Percentiles rank a stretch among this genome's conserved stretches.
phyloP scores from a whole-genome alignment of 108 stramenopile species.

The Nannochloropsis salina region DNA sequence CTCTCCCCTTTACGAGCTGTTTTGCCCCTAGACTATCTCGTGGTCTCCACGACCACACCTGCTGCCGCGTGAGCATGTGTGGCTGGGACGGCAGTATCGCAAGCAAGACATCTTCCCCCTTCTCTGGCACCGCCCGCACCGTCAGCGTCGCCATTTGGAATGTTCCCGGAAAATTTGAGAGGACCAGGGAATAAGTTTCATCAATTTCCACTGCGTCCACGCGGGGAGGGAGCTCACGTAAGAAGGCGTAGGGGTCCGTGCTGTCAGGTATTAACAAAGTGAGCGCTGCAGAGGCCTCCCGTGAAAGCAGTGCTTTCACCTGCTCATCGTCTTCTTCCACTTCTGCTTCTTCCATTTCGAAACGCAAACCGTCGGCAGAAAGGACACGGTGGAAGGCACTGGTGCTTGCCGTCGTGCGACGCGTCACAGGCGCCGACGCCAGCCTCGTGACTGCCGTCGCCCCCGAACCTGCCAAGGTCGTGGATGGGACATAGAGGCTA shows the following conservation, averaged over 20 bases:
- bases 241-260: neutral
- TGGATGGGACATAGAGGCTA: neutral
- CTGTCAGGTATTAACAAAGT: neutral
- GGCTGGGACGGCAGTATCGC: neutral
- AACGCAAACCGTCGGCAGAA: neutral
- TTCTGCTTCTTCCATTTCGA: neutral
- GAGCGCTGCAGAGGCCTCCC: slow-evolving; percentile 15
- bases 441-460: neutral
- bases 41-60: neutral
- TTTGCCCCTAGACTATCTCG: neutral
- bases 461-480: neutral
- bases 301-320: neutral
- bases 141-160: neutral
- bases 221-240: neutral
- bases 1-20: neutral
- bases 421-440: neutral
- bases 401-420: slow-evolving; percentile 4
- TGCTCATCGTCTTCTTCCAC: slow-evolving; percentile 9
- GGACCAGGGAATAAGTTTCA: neutral
- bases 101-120: neutral
- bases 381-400: neutral
- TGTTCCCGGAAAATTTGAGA: neutral
- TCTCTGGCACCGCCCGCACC: neutral
- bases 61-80: neutral
- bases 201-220: neutral